Percentiles rank a stretch among this genome's conserved stretches.
Conservation (phyloP, 768 basidiomycete species). For the Tricholoma matsutake region DNA sequence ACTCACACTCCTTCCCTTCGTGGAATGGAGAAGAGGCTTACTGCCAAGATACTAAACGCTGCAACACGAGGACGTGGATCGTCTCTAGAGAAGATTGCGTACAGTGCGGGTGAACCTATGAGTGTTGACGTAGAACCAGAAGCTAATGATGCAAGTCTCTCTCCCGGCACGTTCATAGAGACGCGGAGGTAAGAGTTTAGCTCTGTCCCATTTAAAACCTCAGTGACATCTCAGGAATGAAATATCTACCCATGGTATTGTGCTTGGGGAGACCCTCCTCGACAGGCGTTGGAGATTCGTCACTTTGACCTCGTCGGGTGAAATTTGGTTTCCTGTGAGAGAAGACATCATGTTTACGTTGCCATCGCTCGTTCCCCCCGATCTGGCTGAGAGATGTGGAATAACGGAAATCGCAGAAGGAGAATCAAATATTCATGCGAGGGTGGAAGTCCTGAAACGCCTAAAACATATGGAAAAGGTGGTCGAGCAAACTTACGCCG, state of each 20-base stretch:
- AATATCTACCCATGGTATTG: constrained; percentile 28
- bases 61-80: not conserved
- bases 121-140: constrained; percentile 14
- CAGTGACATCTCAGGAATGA: constrained; percentile 29
- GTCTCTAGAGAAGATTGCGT: constrained; percentile 16
- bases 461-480: constrained; percentile 51
- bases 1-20: constrained; percentile 31
- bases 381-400: constrained; percentile 51
- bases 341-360: constrained; percentile 60
- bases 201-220: constrained; percentile 11
- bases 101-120: constrained; percentile 7
- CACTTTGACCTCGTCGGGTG: constrained; percentile 45
- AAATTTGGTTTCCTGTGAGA: constrained; percentile 44
- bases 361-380: constrained; percentile 49
- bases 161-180: constrained; percentile 52
- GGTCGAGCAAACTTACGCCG: constrained; percentile 39
- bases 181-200: constrained; percentile 40
- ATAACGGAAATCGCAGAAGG: constrained; percentile 21
- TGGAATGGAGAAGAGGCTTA: constrained; percentile 38
- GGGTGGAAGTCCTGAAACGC: constrained; percentile 61
- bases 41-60: constrained; percentile 10
- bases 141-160: constrained; percentile 17
- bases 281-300: constrained; percentile 19
- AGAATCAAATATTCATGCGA: constrained; percentile 46
- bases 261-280: constrained; percentile 27